Base-by-base conservation (phyloP, 176 grass and related monocot species). In the Eleusine coracana region DNA sequence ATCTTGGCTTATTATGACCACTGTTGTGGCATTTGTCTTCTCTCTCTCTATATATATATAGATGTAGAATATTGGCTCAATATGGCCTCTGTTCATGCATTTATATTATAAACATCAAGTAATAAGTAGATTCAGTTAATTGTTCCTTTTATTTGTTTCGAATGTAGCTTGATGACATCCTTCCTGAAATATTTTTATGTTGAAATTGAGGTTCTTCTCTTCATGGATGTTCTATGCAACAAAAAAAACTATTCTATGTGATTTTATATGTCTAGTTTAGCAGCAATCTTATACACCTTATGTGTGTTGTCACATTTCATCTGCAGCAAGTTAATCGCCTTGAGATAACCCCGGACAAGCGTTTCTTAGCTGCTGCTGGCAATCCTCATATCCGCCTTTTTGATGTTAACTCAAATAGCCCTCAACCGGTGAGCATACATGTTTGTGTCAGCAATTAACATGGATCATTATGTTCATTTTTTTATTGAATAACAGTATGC, bases 351-450 rank as follows among this genome's bases (percentile, higher is more conserved):
- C 96, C 96, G 7, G 93, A 99, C 76, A 99, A 98, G 80, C 76
- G 89, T 7, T 96, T 88, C 83, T 78, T 98, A 78, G 96, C 93
- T 40, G 93, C 96, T 29, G 96, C 96, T 74, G 91, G 96, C 60
- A 98, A 98, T 92, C 89, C 93, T 45, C 93, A 98, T 70, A 98
- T 98, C 41, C 89, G 93, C 49, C 96, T 96, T 85, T 98, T 98
- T 68, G 96, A 98, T 68, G 84, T 98, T 50, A 93, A 98, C 66
- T 93, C 96, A 81, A 98, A 92, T 68, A 98, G 85, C 70, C 80
- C 87, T 38, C 93, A 96, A 54, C 89, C 96, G 39, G 96, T 96
- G 88, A 14, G 82, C 39, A 20, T 68, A 29, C 39, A 74, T 82
- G 68, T 88, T 68, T 83, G 60, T 21, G 40, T 21, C 13, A 81